phyloP scores from a whole-genome alignment of 805 yeast genomes.

The Komagataella populi region DNA sequence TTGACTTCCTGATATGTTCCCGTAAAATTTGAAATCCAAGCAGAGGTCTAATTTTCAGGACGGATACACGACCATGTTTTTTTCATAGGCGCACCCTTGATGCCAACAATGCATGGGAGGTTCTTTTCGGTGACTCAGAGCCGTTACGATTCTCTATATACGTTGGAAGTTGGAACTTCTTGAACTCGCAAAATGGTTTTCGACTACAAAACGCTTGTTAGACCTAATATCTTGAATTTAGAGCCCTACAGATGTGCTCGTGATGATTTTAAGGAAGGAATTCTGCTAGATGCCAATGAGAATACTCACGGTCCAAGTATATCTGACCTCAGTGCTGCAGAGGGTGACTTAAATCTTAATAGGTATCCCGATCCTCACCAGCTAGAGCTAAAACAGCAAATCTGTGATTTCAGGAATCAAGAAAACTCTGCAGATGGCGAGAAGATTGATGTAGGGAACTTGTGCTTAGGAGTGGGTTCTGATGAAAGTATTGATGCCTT shows the following conservation, averaged over 20 bases:
- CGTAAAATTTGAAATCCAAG: not conserved
- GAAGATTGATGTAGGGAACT: slow-evolving; percentile 42
- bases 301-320: slow-evolving; percentile 87
- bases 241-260: slow-evolving; percentile 96
- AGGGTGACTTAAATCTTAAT: slow-evolving; percentile 46
- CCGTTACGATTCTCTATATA: not conserved
- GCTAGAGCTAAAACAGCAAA: slow-evolving; percentile 51
- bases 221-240: slow-evolving; percentile 74
- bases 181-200: slow-evolving; percentile 23
- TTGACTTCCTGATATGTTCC: not conserved
- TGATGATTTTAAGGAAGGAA: slow-evolving; percentile 84
- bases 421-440: slow-evolving; percentile 19
- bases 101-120: not conserved
- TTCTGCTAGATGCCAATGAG: slow-evolving; percentile 90
- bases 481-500: slow-evolving; percentile 90
- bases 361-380: slow-evolving; percentile 98
- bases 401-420: slow-evolving; percentile 58
- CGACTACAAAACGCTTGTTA: slow-evolving; percentile 42
- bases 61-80: not conserved
- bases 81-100: not conserved
- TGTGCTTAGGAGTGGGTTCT: slow-evolving; percentile 93
- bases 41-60: not conserved
- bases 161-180: not conserved
- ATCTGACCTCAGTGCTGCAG: slow-evolving; percentile 25
- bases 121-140: not conserved